These are phyloP conservation scores for Nannochloropsis oceanica DNA, from an alignment of 108 stramenopile genomes.

Conservation along the genomic window DNA sequence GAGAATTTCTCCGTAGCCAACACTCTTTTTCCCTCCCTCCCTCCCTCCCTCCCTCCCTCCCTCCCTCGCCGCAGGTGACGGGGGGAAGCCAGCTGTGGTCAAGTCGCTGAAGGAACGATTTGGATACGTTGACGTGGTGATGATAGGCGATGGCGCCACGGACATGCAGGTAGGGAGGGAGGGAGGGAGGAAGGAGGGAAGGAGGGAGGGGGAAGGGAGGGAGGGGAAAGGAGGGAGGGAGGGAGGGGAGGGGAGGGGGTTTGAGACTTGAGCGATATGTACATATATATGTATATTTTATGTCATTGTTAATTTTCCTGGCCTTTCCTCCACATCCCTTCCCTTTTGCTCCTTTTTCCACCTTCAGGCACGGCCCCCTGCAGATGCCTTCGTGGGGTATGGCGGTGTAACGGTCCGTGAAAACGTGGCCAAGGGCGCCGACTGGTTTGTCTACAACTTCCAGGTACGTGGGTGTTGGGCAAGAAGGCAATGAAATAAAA, in stretches of 20 bases:
- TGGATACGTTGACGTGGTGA: slow-evolving; percentile 61
- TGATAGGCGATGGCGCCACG: slow-evolving; percentile 98
- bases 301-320: neutral
- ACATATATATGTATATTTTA: neutral
- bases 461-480: neutral
- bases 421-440: slow-evolving; percentile 64
- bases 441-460: slow-evolving; percentile 90
- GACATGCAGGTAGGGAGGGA: slow-evolving; percentile 48
- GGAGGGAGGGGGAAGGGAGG: neutral
- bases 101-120: slow-evolving; percentile 40
- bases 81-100: slow-evolving; percentile 85
- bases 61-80: slow-evolving; percentile 40
- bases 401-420: slow-evolving; percentile 78
- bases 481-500: neutral
- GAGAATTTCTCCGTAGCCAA: neutral
- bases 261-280: neutral
- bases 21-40: neutral
- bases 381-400: slow-evolving; percentile 87
- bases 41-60: neutral
- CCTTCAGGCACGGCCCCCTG: slow-evolving; percentile 85
- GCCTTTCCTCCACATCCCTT: neutral
- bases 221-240: neutral
- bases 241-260: too few relatives aligned
- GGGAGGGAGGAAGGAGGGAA: neutral
- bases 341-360: too few relatives aligned